These are phyloP conservation scores for Fagopyrum tataricum DNA, from an alignment of 148 eudicot species.

Conservation along the genomic window DNA sequence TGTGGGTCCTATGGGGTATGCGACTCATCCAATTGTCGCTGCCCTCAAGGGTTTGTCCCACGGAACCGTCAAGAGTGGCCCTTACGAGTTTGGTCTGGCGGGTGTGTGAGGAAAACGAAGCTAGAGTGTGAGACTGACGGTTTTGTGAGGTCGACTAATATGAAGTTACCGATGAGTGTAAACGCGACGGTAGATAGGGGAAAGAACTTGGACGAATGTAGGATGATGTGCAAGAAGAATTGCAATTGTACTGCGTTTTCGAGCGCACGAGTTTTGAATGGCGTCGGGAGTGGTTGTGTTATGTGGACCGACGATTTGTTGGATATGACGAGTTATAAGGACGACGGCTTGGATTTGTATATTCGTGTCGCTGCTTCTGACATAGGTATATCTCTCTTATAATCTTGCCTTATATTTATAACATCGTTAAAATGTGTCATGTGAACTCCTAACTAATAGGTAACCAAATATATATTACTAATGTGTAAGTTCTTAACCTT, in stretches of 20 bases:
- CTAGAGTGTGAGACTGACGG: conserved; percentile 44
- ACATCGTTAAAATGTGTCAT: too few relatives aligned
- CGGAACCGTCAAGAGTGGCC: conserved; percentile 41
- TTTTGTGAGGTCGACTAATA: conserved; percentile 30
- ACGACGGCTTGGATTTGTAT: conserved; percentile 40
- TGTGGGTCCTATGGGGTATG: conserved; percentile 54
- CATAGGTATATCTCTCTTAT: conserved; percentile 24
- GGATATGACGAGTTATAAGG: conserved; percentile 36
- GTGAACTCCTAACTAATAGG: too few relatives aligned
- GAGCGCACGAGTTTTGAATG: conserved; percentile 15
- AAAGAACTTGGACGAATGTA: conserved; percentile 21
- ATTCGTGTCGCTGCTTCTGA: conserved; percentile 30
- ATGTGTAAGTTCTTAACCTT: too few relatives aligned
- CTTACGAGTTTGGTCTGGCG: conserved; percentile 44
- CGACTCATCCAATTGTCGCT: conserved; percentile 35
- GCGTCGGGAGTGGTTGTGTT: conserved; percentile 36
- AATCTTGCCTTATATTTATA: too few relatives aligned
- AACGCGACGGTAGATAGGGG: conserved; percentile 19
- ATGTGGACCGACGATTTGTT: conserved; percentile 33
- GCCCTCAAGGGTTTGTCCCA: conserved; percentile 42
- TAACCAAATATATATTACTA: too few relatives aligned
- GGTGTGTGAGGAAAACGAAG: conserved; percentile 32
- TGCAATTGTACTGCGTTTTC: conserved; percentile 58
- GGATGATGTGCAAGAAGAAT: conserved; percentile 1
- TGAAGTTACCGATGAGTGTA: conserved; percentile 52